Conservation (phyloP, 352 stramenopile genomes). For the Globisporangium takayamanum region DNA sequence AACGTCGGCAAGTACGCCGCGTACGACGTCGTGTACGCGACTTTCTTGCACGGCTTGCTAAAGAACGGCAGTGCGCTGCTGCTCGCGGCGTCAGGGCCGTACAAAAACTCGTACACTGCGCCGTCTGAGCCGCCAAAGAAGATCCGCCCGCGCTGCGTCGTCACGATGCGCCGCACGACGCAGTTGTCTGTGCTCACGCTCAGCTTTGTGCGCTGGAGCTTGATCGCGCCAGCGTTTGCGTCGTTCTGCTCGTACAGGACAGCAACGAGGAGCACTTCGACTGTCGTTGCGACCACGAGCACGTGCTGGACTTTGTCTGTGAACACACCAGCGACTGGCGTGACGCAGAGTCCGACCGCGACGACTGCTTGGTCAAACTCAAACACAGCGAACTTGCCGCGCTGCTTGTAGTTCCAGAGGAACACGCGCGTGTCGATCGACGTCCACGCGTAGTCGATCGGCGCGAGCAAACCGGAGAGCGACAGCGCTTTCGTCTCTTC, state of each 20-base stretch:
- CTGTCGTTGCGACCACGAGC: slow-evolving; percentile 92
- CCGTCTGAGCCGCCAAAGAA: slow-evolving; percentile 97
- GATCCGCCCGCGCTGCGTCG: slow-evolving; percentile 84
- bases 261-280: slow-evolving; percentile 92
- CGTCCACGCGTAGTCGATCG: slow-evolving; percentile 92
- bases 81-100: slow-evolving; percentile 37
- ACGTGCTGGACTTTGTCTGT: slow-evolving; percentile 91
- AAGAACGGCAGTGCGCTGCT: slow-evolving; percentile 28
- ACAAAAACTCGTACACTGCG: slow-evolving; percentile 91
- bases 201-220: slow-evolving; percentile 84
- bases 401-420: slow-evolving; percentile 91
- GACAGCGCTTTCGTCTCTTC: slow-evolving; percentile 64
- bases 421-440: slow-evolving; percentile 93
- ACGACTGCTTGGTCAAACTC: slow-evolving; percentile 91
- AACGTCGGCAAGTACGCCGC: slow-evolving; percentile 77
- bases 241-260: slow-evolving; percentile 73
- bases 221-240: slow-evolving; percentile 19
- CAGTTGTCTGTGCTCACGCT: slow-evolving; percentile 92
- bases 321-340: slow-evolving; percentile 89
- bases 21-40: slow-evolving; percentile 88
- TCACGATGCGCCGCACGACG: slow-evolving; percentile 87
- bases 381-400: slow-evolving; percentile 81
- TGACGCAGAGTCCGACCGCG: slow-evolving; percentile 82
- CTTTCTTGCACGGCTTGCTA: slow-evolving; percentile 85
- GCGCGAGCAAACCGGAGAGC: slow-evolving; percentile 90